A percentile compares a stretch with the other conserved stretches of the same genome.
Conservation (phyloP, 2,329 filamentous ascomycete genomes). For the Alternaria postmessia region DNA sequence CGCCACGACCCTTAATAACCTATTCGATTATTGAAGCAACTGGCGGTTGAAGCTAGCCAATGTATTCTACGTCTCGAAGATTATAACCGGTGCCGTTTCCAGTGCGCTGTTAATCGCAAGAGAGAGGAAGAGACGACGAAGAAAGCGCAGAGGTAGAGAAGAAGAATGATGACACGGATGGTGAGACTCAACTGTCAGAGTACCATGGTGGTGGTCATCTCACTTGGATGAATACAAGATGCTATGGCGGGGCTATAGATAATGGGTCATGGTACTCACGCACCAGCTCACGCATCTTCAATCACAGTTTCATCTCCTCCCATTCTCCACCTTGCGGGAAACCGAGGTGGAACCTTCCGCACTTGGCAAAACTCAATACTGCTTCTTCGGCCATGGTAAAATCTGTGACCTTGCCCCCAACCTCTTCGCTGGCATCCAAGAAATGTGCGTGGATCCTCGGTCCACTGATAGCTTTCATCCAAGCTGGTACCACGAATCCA, state of each 20-base stretch:
- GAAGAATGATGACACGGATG: not conserved
- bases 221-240: not conserved
- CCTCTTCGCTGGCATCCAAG: conserved; percentile 34
- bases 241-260: not conserved
- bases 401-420: conserved; percentile 49
- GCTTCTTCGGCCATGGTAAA: conserved; percentile 49
- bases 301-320: conserved; percentile 42
- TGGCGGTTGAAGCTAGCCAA: too few species aligned
- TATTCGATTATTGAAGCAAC: too few species aligned
- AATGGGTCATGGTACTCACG: not conserved
- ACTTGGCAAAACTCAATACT: conserved; percentile 51
- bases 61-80: too few species aligned
- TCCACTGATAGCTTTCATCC: conserved; percentile 53
- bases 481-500: conserved; percentile 51
- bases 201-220: not conserved
- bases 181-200: not conserved
- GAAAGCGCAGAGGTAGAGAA: not conserved
- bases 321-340: conserved; percentile 54
- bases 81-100: too few species aligned
- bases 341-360: conserved; percentile 54
- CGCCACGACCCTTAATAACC: too few species aligned
- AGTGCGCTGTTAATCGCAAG: not conserved
- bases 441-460: conserved; percentile 52
- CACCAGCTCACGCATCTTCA: not conserved
- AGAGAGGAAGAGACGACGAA: not conserved